Percentiles rank a stretch among this genome's conserved stretches.
These are phyloP conservation scores for Magnaporthiopsis poae DNA, from an alignment of 2,329 filamentous ascomycete species.

Conservation along the genomic window DNA sequence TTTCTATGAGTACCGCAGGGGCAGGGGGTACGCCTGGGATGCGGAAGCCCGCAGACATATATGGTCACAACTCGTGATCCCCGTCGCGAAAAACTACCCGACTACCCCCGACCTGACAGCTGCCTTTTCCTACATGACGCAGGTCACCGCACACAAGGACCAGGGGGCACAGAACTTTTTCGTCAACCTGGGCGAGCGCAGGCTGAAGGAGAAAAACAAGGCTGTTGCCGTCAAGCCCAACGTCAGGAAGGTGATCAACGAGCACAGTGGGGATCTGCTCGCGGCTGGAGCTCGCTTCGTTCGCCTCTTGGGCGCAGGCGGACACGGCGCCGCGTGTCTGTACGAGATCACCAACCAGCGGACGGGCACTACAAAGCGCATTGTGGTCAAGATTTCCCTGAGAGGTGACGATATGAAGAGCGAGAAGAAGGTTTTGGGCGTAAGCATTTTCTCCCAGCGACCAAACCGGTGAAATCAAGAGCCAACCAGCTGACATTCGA, in stretches of 20 bases:
- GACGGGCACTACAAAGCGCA: background rate
- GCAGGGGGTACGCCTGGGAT: background rate
- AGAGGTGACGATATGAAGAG: background rate
- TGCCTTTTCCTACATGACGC: too few species aligned
- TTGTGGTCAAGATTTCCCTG: constrained; percentile 3
- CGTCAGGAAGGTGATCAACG: background rate
- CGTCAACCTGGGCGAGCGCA: too few species aligned
- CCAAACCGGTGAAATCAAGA: background rate
- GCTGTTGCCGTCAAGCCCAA: too few species aligned
- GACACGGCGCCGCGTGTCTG: constrained; percentile 1
- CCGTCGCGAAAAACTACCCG: background rate
- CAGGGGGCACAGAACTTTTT: background rate
- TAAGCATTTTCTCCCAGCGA: background rate
- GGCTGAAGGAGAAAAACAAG: background rate
- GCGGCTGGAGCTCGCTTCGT: background rate
- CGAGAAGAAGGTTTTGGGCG: background rate
- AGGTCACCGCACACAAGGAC: background rate
- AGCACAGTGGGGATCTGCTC: background rate
- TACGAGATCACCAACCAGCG: constrained; percentile 1
- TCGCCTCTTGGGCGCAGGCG: constrained; percentile 3
- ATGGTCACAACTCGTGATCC: background rate
- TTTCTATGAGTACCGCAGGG: background rate
- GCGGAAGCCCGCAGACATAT: background rate
- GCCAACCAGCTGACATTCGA: background rate
- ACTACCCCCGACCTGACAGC: too few species aligned